Evolutionary conservation across 2,329 filamentous ascomycete species (phyloP).

Genomic region (Diplodia sapinea): DNA sequence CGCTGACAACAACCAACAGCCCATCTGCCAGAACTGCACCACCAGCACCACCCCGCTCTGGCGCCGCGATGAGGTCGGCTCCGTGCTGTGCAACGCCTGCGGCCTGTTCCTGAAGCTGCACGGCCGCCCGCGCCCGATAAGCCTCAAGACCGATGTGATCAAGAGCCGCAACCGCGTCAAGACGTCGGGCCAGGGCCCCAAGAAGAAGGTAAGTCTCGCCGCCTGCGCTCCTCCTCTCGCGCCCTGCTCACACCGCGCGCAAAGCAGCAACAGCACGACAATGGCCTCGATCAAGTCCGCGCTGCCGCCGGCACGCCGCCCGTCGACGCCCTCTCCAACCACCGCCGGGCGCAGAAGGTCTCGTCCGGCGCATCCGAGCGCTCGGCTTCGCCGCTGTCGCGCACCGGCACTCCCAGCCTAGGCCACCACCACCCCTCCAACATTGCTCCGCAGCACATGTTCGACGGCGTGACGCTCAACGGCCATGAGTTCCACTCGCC

Average conservation of each 20-base stretch:
- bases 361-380: conserved; percentile 75
- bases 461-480: conserved; percentile 72
- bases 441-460: conserved; percentile 77
- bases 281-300: conserved; percentile 57
- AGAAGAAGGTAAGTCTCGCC: conserved; percentile 74
- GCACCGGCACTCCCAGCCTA: conserved; percentile 77
- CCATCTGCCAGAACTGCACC: conserved; percentile 93
- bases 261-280: conserved; percentile 42
- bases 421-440: conserved; percentile 65
- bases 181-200: conserved; percentile 76
- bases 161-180: conserved; percentile 99
- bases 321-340: conserved; percentile 59
- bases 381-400: conserved; percentile 78
- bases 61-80: conserved; percentile 94
- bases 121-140: conserved; percentile 89
- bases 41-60: conserved; percentile 96
- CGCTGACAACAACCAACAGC: conserved; percentile 65
- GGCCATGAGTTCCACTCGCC: conserved; percentile 70
- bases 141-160: conserved; percentile 98
- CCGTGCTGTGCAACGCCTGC: conserved; percentile 97
- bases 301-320: conserved; percentile 46
- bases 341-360: conserved; percentile 73
- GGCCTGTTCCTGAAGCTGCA: conserved; percentile 97
- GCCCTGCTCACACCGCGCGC: background rate
- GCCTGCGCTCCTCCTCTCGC: background rate